Evolutionary conservation across 177 flowering plant genomes (phyloP), one percentile per base, ranked within the genome.

Genomic region (Tripterygium wilfordii): DNA sequence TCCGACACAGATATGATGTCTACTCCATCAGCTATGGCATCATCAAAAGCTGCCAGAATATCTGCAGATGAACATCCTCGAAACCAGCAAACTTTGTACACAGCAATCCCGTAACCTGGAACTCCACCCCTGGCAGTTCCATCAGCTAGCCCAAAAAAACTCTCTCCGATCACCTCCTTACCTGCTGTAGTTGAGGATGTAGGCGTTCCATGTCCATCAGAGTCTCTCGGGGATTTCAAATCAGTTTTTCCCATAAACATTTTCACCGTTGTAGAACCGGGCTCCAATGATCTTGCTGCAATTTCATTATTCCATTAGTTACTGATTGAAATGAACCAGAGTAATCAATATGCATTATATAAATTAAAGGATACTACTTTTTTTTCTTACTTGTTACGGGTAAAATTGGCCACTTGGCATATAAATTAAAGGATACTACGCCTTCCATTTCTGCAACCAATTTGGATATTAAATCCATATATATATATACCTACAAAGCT

Each of bases 1-100:
- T 75, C 42, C 1, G 83, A 75, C n/a, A 65, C 45, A 0, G 83
- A 67, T 24, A 72, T 62, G 3, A 68, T 56, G 39, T 75, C 80
- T 7, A 72, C 83, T 0, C 89, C 89, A 54, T 82, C 89, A 6
- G 76, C 78, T 14, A 78, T 79, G 5, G 89, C 94, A 50, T 72
- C 71, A 14, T 85, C 88, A 21, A 85, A 73, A 2, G 68, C 86
- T 4, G 84, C 71, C 13, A 85, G 56, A 25, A 85, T 78, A 49
- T 76, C 87, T 2, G 75, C 70, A 1, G 31, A 35, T 1, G 22
- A 21, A 44, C 92, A 81, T 1, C 80, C 75, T 3, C 2, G 10
- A 0, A 43, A 9, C 76, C 80, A 72, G 46, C 88, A 81, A n/a
- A 74, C 79, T 45, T 72, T 72, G 72, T 82, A 82, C 23, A 65